Conservation (phyloP, 768 basidiomycete species). For the Solioccasus polychromus region DNA sequence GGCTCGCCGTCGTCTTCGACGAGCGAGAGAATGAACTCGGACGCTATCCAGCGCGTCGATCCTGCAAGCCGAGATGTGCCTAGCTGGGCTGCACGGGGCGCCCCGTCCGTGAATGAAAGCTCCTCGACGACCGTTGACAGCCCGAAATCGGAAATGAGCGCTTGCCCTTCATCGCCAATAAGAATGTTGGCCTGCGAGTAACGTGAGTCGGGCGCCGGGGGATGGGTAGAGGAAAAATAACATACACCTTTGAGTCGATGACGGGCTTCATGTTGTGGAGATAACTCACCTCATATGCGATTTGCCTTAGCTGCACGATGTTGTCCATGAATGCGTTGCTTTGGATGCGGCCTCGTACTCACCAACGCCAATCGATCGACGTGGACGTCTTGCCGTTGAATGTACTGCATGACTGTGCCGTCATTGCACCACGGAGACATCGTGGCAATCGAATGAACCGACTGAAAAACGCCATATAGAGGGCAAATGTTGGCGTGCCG, state of each 20-base stretch:
- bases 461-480: slow-evolving; percentile 53
- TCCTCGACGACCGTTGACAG: slow-evolving; percentile 58
- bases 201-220: background rate
- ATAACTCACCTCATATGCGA: slow-evolving; percentile 56
- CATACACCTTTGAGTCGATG: slow-evolving; percentile 59
- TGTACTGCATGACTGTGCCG: slow-evolving; percentile 51
- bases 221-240: background rate
- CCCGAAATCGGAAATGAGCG: slow-evolving; percentile 63
- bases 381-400: slow-evolving; percentile 38
- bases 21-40: slow-evolving; percentile 51
- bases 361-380: slow-evolving; percentile 50
- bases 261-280: slow-evolving; percentile 52
- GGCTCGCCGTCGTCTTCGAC: slow-evolving; percentile 42
- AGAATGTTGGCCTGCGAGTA: slow-evolving; percentile 53
- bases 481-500: slow-evolving; percentile 55
- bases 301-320: slow-evolving; percentile 43
- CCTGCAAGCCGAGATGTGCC: slow-evolving; percentile 34
- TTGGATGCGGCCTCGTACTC: slow-evolving; percentile 15
- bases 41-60: slow-evolving; percentile 44
- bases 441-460: slow-evolving; percentile 53
- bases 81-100: slow-evolving; percentile 22
- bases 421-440: slow-evolving; percentile 65
- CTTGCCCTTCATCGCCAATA: slow-evolving; percentile 47
- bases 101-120: slow-evolving; percentile 33
- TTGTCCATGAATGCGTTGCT: background rate